These are phyloP conservation scores for Coemansia sp. DNA, from an alignment of 371 early-diverging fungal genomes.

Conservation along the genomic window DNA sequence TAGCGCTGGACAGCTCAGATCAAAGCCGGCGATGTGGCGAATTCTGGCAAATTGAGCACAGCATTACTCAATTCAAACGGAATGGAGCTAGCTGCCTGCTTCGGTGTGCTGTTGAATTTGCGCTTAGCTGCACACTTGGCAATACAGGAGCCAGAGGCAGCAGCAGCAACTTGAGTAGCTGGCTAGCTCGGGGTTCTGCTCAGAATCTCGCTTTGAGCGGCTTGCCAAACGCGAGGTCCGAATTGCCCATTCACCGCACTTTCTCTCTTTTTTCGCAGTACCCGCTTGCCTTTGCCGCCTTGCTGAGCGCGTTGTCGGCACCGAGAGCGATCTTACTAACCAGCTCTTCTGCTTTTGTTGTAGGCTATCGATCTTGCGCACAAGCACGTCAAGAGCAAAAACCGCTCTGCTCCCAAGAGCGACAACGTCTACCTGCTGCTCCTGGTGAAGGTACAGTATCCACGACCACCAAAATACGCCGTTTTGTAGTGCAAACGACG, in stretches of 20 bases:
- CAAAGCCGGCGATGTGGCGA: too few species aligned
- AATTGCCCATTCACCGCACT: neutral
- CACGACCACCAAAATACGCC: neutral
- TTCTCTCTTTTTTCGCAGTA: neutral
- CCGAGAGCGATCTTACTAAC: neutral
- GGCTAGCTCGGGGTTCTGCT: neutral
- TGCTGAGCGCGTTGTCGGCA: too few species aligned
- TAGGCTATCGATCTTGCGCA: slow-evolving; percentile 96
- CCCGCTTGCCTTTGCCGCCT: too few species aligned
- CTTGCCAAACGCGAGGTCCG: too few species aligned
- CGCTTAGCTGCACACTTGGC: too few species aligned
- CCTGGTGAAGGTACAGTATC: slow-evolving; percentile 82
- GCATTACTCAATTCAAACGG: too few species aligned
- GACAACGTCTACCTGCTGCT: slow-evolving; percentile 93
- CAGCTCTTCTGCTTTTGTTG: neutral
- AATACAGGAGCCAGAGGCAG: too few species aligned
- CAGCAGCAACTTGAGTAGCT: neutral
- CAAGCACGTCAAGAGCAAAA: slow-evolving; percentile 92
- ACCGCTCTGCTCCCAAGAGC: slow-evolving; percentile 85
- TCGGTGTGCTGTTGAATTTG: too few species aligned
- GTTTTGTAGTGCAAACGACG: neutral
- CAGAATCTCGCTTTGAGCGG: too few species aligned
- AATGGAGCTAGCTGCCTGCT: too few species aligned
- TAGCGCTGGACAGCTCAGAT: too few species aligned
- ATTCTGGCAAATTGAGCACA: too few species aligned